Conservation (phyloP, 495 filamentous ascomycete genomes). For the Halenospora varia region DNA sequence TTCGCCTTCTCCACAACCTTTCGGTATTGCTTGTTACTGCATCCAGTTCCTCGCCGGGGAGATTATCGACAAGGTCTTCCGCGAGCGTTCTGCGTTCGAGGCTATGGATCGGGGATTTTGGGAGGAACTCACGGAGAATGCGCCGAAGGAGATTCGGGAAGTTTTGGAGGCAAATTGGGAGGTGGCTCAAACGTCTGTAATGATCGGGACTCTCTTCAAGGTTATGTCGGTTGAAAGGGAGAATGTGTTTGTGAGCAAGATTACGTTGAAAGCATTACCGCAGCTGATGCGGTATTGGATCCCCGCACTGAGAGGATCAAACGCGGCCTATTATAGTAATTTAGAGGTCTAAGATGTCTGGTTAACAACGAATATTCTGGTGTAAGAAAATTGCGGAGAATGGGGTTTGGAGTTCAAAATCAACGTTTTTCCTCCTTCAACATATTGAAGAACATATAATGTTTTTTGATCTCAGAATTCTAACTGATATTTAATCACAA, state of each 20-base stretch:
- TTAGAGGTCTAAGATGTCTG: too few relatives aligned
- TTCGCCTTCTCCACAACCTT: not conserved
- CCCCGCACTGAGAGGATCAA: not conserved
- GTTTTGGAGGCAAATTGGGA: conserved; percentile 1
- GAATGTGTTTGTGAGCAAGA: not conserved
- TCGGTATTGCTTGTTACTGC: not conserved
- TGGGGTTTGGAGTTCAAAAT: too few relatives aligned
- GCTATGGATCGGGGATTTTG: conserved; percentile 1
- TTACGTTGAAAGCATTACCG: not conserved
- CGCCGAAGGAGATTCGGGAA: not conserved
- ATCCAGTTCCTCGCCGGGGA: not conserved
- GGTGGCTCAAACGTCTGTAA: not conserved
- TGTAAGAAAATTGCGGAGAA: too few relatives aligned
- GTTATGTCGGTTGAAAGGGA: not conserved
- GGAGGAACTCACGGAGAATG: not conserved
- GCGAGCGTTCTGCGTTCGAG: not conserved
- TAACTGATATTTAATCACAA: too few relatives aligned
- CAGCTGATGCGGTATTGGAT: not conserved
- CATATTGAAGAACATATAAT: too few relatives aligned
- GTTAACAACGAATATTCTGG: too few relatives aligned
- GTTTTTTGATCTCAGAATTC: too few relatives aligned
- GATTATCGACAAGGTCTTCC: not conserved
- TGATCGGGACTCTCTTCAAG: not conserved
- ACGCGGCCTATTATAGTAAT: conserved; percentile 1
- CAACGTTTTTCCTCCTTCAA: too few relatives aligned